These are phyloP conservation scores for Monosporascus ibericus DNA, from an alignment of 2,329 filamentous ascomycete species.

Conservation along the genomic window DNA sequence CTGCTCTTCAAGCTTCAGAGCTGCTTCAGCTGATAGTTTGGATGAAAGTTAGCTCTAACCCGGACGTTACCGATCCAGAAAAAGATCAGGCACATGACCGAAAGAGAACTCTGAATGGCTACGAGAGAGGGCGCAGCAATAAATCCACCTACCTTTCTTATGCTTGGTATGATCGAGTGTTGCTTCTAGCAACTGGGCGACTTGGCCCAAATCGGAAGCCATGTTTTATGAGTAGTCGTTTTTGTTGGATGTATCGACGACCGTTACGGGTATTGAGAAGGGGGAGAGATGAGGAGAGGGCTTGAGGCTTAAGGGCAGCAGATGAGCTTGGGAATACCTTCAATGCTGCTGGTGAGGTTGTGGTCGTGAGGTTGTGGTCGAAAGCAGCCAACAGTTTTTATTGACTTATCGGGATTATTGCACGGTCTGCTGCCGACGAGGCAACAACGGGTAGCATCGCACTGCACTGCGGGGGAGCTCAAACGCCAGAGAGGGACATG, in stretches of 20 bases:
- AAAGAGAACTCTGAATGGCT: too few species aligned
- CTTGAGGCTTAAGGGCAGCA: too few species aligned
- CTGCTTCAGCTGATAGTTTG: slow-evolving; percentile 63
- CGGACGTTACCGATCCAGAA: too few species aligned
- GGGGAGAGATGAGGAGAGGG: not conserved
- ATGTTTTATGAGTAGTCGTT: slow-evolving; percentile 30
- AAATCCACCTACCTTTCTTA: slow-evolving; percentile 66
- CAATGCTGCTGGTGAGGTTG: too few species aligned
- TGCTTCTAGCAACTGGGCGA: slow-evolving; percentile 82
- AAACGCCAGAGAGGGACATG: not conserved
- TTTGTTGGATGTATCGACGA: not conserved
- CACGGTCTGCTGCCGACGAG: not conserved
- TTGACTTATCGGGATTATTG: not conserved
- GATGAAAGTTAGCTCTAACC: slow-evolving; percentile 7
- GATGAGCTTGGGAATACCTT: too few species aligned
- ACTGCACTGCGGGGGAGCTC: not conserved
- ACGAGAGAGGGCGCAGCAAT: not conserved
- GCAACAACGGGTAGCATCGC: not conserved
- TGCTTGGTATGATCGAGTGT: slow-evolving; percentile 84
- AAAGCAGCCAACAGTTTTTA: not conserved
- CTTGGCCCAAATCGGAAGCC: slow-evolving; percentile 49
- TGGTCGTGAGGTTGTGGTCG: too few species aligned
- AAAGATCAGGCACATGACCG: too few species aligned
- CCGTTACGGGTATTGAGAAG: too few species aligned
- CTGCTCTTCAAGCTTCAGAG: slow-evolving; percentile 70